A percentile compares a stretch with the other conserved stretches of the same genome.
phyloP scores from a whole-genome alignment of 192 early-diverging fungal species.

The Coemansia umbellata region DNA sequence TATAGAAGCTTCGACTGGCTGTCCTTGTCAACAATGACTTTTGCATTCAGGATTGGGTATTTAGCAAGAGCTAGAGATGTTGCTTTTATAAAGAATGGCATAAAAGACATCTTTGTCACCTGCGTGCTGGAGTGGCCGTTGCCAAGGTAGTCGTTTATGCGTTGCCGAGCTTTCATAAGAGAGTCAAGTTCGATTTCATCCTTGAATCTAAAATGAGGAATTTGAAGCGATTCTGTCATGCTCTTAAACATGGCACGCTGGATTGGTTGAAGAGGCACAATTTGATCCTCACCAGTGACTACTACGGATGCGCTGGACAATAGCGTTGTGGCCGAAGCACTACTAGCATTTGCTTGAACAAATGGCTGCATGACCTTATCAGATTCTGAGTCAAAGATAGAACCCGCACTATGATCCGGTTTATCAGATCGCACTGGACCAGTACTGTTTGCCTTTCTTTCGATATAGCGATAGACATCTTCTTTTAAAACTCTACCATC shows the following conservation, averaged over 20 bases:
- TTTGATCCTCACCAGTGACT: slow-evolving; percentile 49
- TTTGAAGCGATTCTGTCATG: slow-evolving; percentile 88
- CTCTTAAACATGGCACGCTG: slow-evolving; percentile 96
- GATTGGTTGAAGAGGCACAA: slow-evolving; percentile 69
- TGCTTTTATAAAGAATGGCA: slow-evolving; percentile 96
- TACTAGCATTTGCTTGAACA: slow-evolving; percentile 26
- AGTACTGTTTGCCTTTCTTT: not conserved
- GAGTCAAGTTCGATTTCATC: slow-evolving; percentile 84
- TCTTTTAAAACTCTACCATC: slow-evolving; percentile 88
- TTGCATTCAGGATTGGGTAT: slow-evolving; percentile 86
- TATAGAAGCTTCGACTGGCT: slow-evolving; percentile 63
- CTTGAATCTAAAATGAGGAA: slow-evolving; percentile 94
- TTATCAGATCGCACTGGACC: too few relatives aligned
- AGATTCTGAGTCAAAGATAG: slow-evolving; percentile 1
- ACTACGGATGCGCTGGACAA: slow-evolving; percentile 22
- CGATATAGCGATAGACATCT: slow-evolving; percentile 62
- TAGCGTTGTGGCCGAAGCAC: slow-evolving; percentile 16
- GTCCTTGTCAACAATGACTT: slow-evolving; percentile 45
- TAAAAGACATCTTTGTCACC: slow-evolving; percentile 79
- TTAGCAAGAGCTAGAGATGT: slow-evolving; percentile 73
- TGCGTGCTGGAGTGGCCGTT: slow-evolving; percentile 40
- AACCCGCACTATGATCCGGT: too few relatives aligned
- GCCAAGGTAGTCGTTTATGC: slow-evolving; percentile 62
- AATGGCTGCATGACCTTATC: too few relatives aligned
- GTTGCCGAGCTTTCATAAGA: slow-evolving; percentile 56